phyloP scores from a whole-genome alignment of 208 protist species.

The Sergeia podlipaevii region DNA sequence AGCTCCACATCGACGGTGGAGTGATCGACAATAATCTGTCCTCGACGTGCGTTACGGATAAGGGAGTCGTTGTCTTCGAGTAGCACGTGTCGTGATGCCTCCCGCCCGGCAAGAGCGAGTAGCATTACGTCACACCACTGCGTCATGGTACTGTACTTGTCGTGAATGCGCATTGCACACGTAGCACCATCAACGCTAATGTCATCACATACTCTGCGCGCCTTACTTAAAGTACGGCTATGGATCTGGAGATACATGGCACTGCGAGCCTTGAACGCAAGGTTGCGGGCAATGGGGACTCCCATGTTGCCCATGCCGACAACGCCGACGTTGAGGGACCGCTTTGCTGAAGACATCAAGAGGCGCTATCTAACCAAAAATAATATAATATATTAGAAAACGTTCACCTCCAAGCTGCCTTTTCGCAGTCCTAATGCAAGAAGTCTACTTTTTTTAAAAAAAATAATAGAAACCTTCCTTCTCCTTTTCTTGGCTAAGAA shows the following conservation, averaged over 20 bases:
- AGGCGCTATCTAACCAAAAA: not conserved
- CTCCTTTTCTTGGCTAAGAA: no score
- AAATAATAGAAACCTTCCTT: not conserved
- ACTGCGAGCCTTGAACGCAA: slow-evolving; percentile 85
- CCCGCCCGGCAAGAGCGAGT: slow-evolving; percentile 45
- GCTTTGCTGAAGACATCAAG: slow-evolving; percentile 50
- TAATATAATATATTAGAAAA: not conserved
- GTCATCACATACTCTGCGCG: slow-evolving; percentile 65
- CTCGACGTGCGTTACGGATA: slow-evolving; percentile 56
- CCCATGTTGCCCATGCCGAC: slow-evolving; percentile 88
- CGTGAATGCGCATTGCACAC: slow-evolving; percentile 83
- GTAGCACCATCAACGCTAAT: slow-evolving; percentile 76
- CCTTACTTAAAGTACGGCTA: slow-evolving; percentile 63
- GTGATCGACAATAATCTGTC: slow-evolving; percentile 89
- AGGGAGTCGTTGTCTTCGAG: slow-evolving; percentile 68
- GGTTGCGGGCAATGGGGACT: slow-evolving; percentile 76
- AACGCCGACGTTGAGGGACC: slow-evolving; percentile 85
- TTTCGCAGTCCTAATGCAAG: not conserved
- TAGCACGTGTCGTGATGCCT: slow-evolving; percentile 45
- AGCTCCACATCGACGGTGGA: slow-evolving; percentile 79
- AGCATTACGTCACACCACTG: slow-evolving; percentile 88
- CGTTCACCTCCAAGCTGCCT: no score
- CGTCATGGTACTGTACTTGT: slow-evolving; percentile 76
- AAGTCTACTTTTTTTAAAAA: not conserved
- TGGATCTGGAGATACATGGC: slow-evolving; percentile 86